These are phyloP conservation scores for Termitomyces heimii DNA, from an alignment of 768 basidiomycete genomes.

Conservation along the genomic window DNA sequence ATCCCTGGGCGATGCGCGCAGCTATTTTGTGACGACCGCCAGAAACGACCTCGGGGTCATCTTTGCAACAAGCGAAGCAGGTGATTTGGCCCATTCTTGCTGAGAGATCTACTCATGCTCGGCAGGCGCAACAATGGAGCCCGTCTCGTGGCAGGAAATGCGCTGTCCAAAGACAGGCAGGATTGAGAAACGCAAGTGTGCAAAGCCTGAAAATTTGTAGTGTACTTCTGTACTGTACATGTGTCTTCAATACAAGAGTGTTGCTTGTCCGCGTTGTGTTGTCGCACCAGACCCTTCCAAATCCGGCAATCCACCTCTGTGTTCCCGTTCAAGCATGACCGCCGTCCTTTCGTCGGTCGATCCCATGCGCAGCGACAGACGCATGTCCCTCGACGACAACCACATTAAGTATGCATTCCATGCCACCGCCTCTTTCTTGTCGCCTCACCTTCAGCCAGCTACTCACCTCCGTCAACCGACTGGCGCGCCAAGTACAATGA, in stretches of 20 bases:
- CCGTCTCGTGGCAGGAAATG: constrained; percentile 91
- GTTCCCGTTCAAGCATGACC: constrained; percentile 36
- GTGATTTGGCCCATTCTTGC: constrained; percentile 29
- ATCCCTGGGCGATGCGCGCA: constrained; percentile 86
- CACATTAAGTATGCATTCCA: constrained; percentile 43
- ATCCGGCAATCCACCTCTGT: constrained; percentile 8
- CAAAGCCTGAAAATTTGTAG: constrained; percentile 69
- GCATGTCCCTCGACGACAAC: constrained; percentile 64
- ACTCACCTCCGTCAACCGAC: constrained; percentile 49
- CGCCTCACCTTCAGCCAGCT: constrained; percentile 33
- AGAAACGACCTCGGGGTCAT: constrained; percentile 89
- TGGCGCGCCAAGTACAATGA: constrained; percentile 81
- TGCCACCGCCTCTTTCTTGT: constrained; percentile 9
- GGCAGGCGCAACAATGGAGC: constrained; percentile 74
- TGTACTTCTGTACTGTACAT: not conserved
- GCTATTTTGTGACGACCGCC: constrained; percentile 89
- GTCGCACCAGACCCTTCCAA: constrained; percentile 9
- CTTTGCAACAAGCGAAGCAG: constrained; percentile 84
- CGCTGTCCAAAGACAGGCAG: constrained; percentile 76
- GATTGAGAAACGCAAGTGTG: constrained; percentile 80
- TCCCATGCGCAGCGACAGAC: constrained; percentile 50
- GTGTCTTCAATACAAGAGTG: not conserved
- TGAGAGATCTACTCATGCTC: not conserved
- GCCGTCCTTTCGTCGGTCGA: constrained; percentile 60
- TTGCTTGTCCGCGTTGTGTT: constrained; percentile 3